phyloP scores from a whole-genome alignment of 768 basidiomycete genomes.

The Xerocomellus amylosporus region DNA sequence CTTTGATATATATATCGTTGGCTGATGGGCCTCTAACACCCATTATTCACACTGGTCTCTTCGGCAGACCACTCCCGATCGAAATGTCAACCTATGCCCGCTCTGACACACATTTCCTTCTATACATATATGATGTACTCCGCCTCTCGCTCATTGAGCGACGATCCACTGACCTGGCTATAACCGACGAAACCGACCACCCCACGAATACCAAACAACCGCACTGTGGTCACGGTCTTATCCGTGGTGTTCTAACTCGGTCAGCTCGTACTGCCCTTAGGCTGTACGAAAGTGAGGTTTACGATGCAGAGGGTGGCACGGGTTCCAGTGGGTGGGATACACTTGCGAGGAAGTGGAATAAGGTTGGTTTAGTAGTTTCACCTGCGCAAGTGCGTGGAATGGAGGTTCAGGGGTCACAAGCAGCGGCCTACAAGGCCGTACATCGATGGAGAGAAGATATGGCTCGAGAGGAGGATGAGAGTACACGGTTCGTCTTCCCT shows the following conservation, averaged over 20 bases:
- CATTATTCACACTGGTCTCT: neutral
- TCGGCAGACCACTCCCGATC: slow-evolving; percentile 64
- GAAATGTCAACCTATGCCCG: slow-evolving; percentile 94
- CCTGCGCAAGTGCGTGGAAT: slow-evolving; percentile 30
- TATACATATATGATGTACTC: slow-evolving; percentile 89
- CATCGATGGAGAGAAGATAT: slow-evolving; percentile 82
- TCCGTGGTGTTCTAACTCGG: slow-evolving; percentile 64
- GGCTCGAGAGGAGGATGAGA: slow-evolving; percentile 85
- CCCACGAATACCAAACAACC: neutral
- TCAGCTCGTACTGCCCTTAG: slow-evolving; percentile 77
- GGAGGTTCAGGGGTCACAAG: slow-evolving; percentile 42
- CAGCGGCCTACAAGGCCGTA: slow-evolving; percentile 64
- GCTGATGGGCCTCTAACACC: neutral
- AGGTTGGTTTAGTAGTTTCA: slow-evolving; percentile 40
- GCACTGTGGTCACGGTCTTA: slow-evolving; percentile 37
- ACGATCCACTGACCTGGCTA: slow-evolving; percentile 33
- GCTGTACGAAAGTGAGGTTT: slow-evolving; percentile 64
- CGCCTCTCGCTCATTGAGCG: slow-evolving; percentile 83
- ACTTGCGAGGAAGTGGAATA: slow-evolving; percentile 82
- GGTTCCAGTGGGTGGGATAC: slow-evolving; percentile 77
- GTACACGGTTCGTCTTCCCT: slow-evolving; percentile 55
- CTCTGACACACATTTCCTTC: slow-evolving; percentile 93
- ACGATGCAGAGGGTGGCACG: slow-evolving; percentile 60
- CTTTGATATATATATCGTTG: neutral
- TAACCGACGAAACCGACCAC: slow-evolving; percentile 15